Evolutionary conservation across 139 green algal species (phyloP).

Genomic region (Eudorina sp.): DNA sequence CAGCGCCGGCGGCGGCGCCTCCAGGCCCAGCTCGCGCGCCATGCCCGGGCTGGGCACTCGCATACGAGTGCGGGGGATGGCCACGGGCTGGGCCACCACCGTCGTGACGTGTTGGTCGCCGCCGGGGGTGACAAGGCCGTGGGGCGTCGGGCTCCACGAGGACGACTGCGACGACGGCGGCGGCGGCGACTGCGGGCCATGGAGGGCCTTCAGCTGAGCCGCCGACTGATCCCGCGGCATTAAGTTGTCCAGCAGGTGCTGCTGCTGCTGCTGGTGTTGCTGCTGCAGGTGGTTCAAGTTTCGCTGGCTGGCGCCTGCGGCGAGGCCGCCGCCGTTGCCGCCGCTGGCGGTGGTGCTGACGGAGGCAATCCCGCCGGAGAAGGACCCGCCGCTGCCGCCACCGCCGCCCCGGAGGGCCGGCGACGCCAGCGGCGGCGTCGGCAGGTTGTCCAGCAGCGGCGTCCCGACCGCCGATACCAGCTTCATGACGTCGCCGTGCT

Average conservation of each 20-base stretch:
- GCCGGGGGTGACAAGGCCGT: neutral
- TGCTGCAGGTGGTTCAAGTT: neutral
- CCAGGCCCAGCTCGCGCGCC: constrained; percentile 43
- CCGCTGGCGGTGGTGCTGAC: neutral
- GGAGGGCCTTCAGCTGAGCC: no score
- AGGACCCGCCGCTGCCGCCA: neutral
- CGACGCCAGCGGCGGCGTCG: neutral
- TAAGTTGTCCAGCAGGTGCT: neutral
- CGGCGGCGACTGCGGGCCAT: no score
- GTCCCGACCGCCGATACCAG: constrained; percentile 30
- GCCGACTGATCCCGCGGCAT: no score
- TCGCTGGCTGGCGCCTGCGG: no score
- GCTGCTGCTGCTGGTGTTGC: constrained; percentile 14
- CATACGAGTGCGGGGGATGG: constrained; percentile 24
- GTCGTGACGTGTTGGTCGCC: constrained; percentile 32
- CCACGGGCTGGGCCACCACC: constrained; percentile 12
- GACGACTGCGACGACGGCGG: no score
- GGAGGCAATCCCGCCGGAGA: neutral
- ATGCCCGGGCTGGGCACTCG: constrained; percentile 4
- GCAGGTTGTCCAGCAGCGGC: constrained; percentile 16
- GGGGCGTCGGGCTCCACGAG: neutral
- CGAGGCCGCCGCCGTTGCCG: neutral
- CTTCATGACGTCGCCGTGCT: constrained; percentile 33
- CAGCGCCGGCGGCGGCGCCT: constrained; percentile 5
- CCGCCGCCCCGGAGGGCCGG: neutral